Conservation (phyloP, 2,329 filamentous ascomycete species). For the Cadophora luteo-olivacea region DNA sequence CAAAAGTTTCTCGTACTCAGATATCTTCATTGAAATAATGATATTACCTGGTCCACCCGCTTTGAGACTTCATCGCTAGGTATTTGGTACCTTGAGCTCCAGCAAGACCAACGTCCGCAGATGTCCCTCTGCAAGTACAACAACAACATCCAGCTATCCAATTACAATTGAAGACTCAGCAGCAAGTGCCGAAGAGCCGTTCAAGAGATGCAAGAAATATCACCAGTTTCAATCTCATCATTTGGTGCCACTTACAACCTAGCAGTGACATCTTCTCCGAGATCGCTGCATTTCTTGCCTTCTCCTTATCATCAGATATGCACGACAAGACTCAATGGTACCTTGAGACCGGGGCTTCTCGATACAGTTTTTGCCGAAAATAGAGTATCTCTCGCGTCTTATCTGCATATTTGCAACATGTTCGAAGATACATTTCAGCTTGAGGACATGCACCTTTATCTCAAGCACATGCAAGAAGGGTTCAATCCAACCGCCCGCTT, state of each 20-base stretch:
- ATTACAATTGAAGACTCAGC: neutral
- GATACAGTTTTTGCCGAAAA: neutral
- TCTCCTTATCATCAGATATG: neutral
- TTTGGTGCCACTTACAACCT: neutral
- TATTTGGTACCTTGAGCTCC: no score
- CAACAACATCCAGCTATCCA: neutral
- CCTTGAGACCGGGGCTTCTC: neutral
- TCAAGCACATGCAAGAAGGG: constrained; percentile 10
- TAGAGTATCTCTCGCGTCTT: neutral
- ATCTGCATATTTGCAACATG: neutral
- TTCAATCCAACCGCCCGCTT: neutral
- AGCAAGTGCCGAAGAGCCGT: neutral
- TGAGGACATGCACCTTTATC: neutral
- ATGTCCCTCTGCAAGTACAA: no score
- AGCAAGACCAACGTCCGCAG: neutral
- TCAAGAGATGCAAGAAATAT: neutral
- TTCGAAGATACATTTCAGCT: neutral
- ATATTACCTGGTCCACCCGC: no score
- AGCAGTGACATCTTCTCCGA: constrained; percentile 1
- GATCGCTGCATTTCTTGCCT: neutral
- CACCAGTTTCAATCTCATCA: neutral
- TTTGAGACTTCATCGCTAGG: no score
- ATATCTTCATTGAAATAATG: no score
- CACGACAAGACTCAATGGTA: neutral
- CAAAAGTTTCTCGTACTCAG: no score